Base-by-base conservation (phyloP, 176 grass and related monocot genomes). In the Aegilops bicornis region DNA sequence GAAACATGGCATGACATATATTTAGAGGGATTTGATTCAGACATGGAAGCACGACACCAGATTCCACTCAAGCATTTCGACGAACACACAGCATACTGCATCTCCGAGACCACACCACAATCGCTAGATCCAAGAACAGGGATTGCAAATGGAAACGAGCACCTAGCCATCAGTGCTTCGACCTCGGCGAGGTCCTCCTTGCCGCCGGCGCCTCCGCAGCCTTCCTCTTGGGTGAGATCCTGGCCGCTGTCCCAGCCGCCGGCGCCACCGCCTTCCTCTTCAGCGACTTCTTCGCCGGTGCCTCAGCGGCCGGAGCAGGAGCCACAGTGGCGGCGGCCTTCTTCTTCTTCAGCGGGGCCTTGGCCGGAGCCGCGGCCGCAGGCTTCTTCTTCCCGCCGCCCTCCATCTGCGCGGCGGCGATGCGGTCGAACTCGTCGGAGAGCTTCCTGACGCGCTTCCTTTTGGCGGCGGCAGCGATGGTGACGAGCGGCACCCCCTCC, bases 391-490 rank as follows among this genome's bases (percentile, higher is more conserved):
- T 77, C 32, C 16, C 79, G 40, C 70, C 54, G 13, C 54, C 65
- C 72, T 79, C 66, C 35, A 31, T 30, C 12, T 79, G 87, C 60
- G 86, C 29, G 27, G 77, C 79, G 19, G 94, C 92, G 24, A 94
- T 88, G 85, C 60, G 87, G 69, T 96, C 92, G 37, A 98, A 94
- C 80, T 96, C 92, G 48, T 89, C 90, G 9, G 66, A 69, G 8
- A 96, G 94, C 78, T 89, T 86, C 69, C 93, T 88, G 7, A 33
- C 86, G 52, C 91, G 92, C 91, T 84, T 95, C 67, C 71, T 92
- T 66, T 87, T 96, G 65, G 87, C 91, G 0, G 84, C 87, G 3
- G 78, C 79, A 1, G 82, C 88, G n/a, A 90, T 81, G 72, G 72
- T 32, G 0, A 64, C 73, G 30, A 89, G 81, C 58, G 85, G 40